Base-by-base conservation (phyloP, 352 stramenopile genomes). In the Pythium rhizo-oryzae region DNA sequence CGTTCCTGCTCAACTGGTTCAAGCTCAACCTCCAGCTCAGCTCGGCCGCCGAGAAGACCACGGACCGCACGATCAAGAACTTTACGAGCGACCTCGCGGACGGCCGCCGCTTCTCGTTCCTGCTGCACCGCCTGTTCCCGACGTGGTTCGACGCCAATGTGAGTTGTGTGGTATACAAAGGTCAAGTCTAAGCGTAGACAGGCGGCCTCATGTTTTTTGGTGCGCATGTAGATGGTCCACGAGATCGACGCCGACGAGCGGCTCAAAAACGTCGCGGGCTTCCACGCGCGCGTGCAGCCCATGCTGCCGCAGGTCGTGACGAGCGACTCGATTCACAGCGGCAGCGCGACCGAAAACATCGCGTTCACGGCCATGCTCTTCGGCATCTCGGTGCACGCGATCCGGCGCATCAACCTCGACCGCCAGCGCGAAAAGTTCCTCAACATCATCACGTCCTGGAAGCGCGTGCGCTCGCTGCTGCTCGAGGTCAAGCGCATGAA, bases 331-430 rank as follows among this genome's bases (percentile, higher is more conserved):
- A 93, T 94, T 58, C 80, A 90, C 54, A 78, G 77, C 13, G 73
- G 65, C 44, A 90, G 79, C 33, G 80, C 74, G 8, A 76, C 72
- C 2, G 86, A 94, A 69, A 94, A 94, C 54, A 57, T 91, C n/a
- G 75, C 84, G 1, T 92, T 94, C 49, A 72, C 92, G 55, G 84
- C 81, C 15, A 92, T 94, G 81, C 77, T 94, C 51, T 94, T 94
- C 49, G 79, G 82, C 9, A 61, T 79, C 18, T 85, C 81, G 19
- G 74, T 90, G 74, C 30, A 66, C 8, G 35, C 39, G 8, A 62
- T 67, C 5, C 68, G 68, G 4, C 68, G 68, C 24, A 61, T 82
- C 62, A 77, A 82, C 43, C 53, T 76, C 46, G 75, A 82, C 8
- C 63, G 74, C 11, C 70, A 76, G 59, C 71, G 75, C 12, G 72